Evolutionary conservation across 106 monocot genomes (phyloP), one percentile per base, ranked within the genome.

Genomic region (Dendrobium huoshanense): DNA sequence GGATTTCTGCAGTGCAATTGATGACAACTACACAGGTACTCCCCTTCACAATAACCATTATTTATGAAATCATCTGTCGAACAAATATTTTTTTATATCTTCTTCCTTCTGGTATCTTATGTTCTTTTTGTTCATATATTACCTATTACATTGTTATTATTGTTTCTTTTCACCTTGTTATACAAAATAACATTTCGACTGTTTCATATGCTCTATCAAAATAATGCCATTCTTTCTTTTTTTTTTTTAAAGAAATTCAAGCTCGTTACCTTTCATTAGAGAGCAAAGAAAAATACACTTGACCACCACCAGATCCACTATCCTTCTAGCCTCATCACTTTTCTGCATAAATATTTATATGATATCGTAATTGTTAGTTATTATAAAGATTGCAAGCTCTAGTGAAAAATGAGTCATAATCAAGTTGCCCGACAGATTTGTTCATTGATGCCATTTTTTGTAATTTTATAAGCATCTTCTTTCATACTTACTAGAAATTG

Each of bases 1-100:
- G 96, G 96, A 94, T 75, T 97, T 92, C 75, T 84, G 90, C 78
- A 92, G 90, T 77, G 88, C 64, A 78, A 86, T 90, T 19, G 86
- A 89, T 49, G 90, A 90, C 43, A 87, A 90, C 81, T 90, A 90
- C 84, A 90, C 96, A 90, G 96, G 96, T 97, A 85, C 2, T 45
- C 9, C 55, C 55, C 54, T 59, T 72, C 79, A 13, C 51, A 13
- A n/a, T 76, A 17, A 8, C 43, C 43, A 44, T 61, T 70, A 41
- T 2, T 74, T 19, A 37, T 44, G 20, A 74, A 37, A 22, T 22
- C 70, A 70, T 33, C 7, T 31, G 20, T 20, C 44, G 18, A 7
- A 43, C n/a, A 74, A 42, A 74, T 74, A 72, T 72, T 72, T 15
- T 72, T 72, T 40, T 24, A 44, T 9, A 43, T 74, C 74, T 74